Evolutionary conservation across 345 rosid species (phyloP), one percentile per base, ranked within the genome.

Genomic region (Pseudoturritis turrita): DNA sequence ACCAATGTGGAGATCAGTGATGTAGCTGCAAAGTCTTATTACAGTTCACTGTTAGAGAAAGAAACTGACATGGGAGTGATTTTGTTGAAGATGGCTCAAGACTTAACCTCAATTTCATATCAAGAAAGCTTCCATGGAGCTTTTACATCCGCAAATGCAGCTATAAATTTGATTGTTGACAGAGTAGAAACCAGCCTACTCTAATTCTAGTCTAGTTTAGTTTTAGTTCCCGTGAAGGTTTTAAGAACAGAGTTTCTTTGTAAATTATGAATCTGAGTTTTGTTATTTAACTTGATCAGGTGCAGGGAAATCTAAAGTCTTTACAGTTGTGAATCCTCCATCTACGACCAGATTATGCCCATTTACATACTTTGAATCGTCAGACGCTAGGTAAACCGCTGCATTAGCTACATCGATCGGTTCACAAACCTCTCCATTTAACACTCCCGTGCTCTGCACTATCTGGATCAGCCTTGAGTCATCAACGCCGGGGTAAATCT

Each of bases 71-170:
- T 90, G 68, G 96, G 98, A 23, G 94, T 66, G 74, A 88, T 93
- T 77, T 81, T 89, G 78, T 58, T 93, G 81, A 85, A 59, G 74
- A 89, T 93, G 94, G 96, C 87, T 56, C 66, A 76, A 69, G 86
- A 84, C 26, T 77, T 88, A 79, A 90, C 87, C 43, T 82, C 89
- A 1, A 71, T 92, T 67, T 90, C 96, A 62, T 92, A 92, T 19
- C 78, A 84, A 76, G 97, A 90, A 41, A 93, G 97, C 57, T 93
- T 93, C 70, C 98, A 93, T 39, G 98, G 97, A 61, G 96, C 98
- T 17, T 93, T 89, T 80, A 86, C 97, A 0, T 89, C 97, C 0
- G 97, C 96, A 0, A 90, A 90, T 65, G 97, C 94, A 1, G 97
- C 98, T 0, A 76, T 90, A 4, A 75, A 75, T 79, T 80, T 90